phyloP scores from a whole-genome alignment of 2,329 filamentous ascomycete genomes.

The Colletotrichum coccodes region DNA sequence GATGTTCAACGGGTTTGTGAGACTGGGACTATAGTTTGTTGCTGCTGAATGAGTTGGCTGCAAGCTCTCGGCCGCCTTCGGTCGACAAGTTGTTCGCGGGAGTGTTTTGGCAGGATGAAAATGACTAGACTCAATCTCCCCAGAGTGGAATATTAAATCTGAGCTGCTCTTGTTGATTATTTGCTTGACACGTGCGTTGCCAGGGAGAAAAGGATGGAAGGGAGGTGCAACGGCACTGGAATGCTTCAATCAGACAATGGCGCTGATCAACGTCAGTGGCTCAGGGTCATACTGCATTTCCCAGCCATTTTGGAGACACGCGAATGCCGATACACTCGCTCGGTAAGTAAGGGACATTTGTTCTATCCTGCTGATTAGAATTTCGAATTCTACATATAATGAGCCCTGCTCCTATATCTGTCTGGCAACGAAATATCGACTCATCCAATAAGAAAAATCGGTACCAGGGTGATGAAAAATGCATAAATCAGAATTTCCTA shows the following conservation, averaged over 20 bases:
- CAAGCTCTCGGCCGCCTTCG: background rate
- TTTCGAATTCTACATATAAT: no score
- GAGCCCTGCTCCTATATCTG: no score
- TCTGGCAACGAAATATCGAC: no score
- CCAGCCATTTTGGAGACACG: no score
- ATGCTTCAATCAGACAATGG: constrained; percentile 17
- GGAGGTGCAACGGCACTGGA: constrained; percentile 10
- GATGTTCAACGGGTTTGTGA: background rate
- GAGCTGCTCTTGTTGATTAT: background rate
- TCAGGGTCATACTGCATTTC: no score
- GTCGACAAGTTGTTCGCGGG: background rate
- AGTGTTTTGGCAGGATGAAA: background rate
- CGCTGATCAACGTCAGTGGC: background rate
- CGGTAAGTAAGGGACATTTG: no score
- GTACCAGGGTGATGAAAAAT: no score
- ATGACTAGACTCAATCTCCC: background rate
- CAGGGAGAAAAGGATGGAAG: background rate
- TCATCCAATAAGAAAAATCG: no score
- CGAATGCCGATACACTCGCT: no score
- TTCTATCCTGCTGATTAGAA: no score
- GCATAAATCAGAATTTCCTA: no score
- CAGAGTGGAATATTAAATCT: background rate
- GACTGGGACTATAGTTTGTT: background rate
- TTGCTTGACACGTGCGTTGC: constrained; percentile 19
- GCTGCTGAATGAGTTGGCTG: background rate